Evolutionary conservation across 192 early-diverging fungal species (phyloP).

Genomic region (Coemansia sp.): DNA sequence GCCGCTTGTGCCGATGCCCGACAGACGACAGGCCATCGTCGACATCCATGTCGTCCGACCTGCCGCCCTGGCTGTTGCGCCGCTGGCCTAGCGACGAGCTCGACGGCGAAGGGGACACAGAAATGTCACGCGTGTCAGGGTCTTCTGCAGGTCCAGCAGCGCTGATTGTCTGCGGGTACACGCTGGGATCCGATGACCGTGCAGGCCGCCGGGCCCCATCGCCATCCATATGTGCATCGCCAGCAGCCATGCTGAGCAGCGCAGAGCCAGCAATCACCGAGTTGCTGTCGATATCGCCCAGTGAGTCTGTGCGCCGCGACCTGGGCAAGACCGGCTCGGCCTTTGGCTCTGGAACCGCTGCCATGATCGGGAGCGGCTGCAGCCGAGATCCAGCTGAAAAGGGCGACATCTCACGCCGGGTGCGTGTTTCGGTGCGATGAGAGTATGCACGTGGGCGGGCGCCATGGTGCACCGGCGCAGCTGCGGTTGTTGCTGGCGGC

Average conservation of each 20-base stretch:
- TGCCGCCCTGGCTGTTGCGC: background rate
- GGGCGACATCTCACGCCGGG: conserved; percentile 39
- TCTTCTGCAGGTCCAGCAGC: conserved; percentile 17
- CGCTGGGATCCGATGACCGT: conserved; percentile 45
- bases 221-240: conserved; percentile 27
- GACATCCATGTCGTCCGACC: conserved; percentile 8
- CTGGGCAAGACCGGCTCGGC: background rate
- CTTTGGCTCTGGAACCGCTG: conserved; percentile 4
- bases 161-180: conserved; percentile 26
- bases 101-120: conserved; percentile 48
- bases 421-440: conserved; percentile 40
- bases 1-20: conserved; percentile 25
- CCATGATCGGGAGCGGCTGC: conserved; percentile 3
- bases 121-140: conserved; percentile 47
- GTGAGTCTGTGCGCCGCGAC: conserved; percentile 3
- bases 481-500: conserved; percentile 9
- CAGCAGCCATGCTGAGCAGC: conserved; percentile 53
- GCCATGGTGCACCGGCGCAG: conserved; percentile 9
- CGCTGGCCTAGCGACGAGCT: conserved; percentile 16
- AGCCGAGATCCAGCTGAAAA: conserved; percentile 13
- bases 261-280: conserved; percentile 52
- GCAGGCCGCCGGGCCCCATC: conserved; percentile 21
- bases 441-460: conserved; percentile 49
- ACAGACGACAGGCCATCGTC: conserved; percentile 6
- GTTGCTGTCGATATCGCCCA: conserved; percentile 38